Conservation (phyloP, 2,329 filamentous ascomycete genomes). For the Exophiala sp. region DNA sequence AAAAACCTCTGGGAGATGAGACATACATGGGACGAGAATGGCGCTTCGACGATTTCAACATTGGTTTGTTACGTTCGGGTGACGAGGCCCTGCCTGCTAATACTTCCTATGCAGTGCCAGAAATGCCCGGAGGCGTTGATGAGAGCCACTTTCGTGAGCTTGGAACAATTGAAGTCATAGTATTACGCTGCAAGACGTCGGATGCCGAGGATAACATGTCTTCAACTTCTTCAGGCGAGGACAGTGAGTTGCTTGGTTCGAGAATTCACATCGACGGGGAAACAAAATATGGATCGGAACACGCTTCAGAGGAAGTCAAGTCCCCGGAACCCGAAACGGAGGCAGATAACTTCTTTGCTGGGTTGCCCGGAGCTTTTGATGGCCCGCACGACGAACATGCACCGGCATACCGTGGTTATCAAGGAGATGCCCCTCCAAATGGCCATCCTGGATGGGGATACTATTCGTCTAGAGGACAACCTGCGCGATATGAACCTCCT, state of each 20-base stretch:
- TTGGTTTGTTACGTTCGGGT: constrained; percentile 35
- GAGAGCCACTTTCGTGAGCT: constrained; percentile 29
- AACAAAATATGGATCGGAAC: background rate
- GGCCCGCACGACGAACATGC: constrained; percentile 16
- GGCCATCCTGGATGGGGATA: constrained; percentile 9
- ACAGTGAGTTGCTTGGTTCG: constrained; percentile 21
- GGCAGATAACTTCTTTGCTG: constrained; percentile 5
- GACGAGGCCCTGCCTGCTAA: constrained; percentile 3
- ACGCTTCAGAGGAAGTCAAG: background rate
- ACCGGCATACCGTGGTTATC: background rate
- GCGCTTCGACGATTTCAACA: constrained; percentile 48
- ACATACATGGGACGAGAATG: constrained; percentile 48
- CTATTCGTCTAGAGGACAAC: background rate
- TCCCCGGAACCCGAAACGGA: constrained; percentile 2
- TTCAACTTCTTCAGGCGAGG: constrained; percentile 22
- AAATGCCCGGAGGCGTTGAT: constrained; percentile 17
- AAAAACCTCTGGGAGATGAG: constrained; percentile 44
- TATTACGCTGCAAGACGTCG: constrained; percentile 29
- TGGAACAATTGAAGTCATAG: constrained; percentile 32
- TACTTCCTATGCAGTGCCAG: constrained; percentile 8
- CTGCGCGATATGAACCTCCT: constrained; percentile 12
- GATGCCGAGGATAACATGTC: constrained; percentile 11
- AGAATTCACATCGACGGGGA: constrained; percentile 14
- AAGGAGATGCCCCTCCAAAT: constrained; percentile 10
- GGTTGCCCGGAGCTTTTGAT: constrained; percentile 18